Percentiles rank a stretch among this genome's conserved stretches.
phyloP scores from a whole-genome alignment of 108 stramenopile genomes.

The Hondaea fermentalgiana region DNA sequence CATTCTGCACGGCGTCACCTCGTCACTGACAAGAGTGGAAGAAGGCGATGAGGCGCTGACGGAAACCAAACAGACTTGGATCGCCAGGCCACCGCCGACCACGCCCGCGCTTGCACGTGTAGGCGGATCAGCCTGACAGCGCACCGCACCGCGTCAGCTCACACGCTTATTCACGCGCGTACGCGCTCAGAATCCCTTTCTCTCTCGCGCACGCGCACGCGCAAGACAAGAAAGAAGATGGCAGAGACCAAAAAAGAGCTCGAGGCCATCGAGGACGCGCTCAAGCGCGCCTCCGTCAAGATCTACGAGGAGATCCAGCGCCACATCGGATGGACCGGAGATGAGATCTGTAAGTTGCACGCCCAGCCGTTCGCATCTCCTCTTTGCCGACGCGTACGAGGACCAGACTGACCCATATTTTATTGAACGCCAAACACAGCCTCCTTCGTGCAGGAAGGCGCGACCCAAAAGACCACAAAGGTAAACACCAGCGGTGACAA shows the following conservation, averaged over 20 bases:
- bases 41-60: too few relatives aligned
- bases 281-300: neutral
- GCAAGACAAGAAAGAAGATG: too few relatives aligned
- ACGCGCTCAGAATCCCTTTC: too few relatives aligned
- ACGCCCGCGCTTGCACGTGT: too few relatives aligned
- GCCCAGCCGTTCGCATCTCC: neutral
- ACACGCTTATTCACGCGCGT: too few relatives aligned
- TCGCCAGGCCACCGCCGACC: too few relatives aligned
- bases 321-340: neutral
- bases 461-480: neutral
- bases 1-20: too few relatives aligned
- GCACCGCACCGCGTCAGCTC: too few relatives aligned
- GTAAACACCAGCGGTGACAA: neutral
- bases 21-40: too few relatives aligned
- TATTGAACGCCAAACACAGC: neutral
- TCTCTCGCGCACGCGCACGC: too few relatives aligned
- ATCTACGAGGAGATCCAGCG: neutral
- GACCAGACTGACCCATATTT: neutral
- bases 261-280: neutral
- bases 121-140: too few relatives aligned
- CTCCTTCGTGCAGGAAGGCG: neutral
- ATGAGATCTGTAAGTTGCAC: neutral
- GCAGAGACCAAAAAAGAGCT: neutral
- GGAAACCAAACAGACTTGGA: too few relatives aligned
- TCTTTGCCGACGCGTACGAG: neutral